These are phyloP conservation scores for Phalaenopsis equestris DNA, from an alignment of 106 monocot genomes.

Conservation along the genomic window DNA sequence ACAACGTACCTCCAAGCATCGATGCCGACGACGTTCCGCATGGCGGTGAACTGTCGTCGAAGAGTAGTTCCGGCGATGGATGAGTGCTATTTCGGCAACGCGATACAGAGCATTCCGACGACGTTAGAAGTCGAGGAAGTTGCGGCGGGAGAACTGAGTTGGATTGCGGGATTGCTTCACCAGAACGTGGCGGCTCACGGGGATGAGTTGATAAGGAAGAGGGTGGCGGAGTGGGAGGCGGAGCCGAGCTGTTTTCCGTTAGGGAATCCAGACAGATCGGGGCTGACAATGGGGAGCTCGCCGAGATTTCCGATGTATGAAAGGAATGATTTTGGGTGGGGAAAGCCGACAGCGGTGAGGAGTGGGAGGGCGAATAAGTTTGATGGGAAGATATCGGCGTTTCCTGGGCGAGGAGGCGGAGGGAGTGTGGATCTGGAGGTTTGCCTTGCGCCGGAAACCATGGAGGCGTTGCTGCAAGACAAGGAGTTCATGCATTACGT, in stretches of 20 bases:
- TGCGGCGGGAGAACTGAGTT: constrained; percentile 15
- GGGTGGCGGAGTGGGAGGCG: constrained; percentile 31
- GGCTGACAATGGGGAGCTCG: constrained; percentile 33
- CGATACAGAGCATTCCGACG: constrained; percentile 40
- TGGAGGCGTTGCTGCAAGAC: constrained; percentile 36
- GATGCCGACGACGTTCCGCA: constrained; percentile 20
- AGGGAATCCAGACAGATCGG: constrained; percentile 30
- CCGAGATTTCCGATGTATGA: constrained; percentile 48
- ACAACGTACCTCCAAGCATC: constrained; percentile 10
- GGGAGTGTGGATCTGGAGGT: constrained; percentile 56
- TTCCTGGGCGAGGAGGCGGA: constrained; percentile 27
- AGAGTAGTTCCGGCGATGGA: constrained; percentile 24
- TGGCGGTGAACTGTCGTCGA: constrained; percentile 44
- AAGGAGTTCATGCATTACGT: constrained; percentile 32
- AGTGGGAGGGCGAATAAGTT: constrained; percentile 51
- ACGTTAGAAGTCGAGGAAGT: constrained; percentile 25
- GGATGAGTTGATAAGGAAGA: constrained; percentile 17
- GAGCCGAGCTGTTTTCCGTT: constrained; percentile 28
- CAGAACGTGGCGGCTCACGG: constrained; percentile 19
- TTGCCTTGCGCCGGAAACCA: constrained; percentile 37
- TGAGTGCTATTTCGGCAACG: constrained; percentile 46
- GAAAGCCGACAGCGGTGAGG: constrained; percentile 26
- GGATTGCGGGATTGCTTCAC: constrained; percentile 27
- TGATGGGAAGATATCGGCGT: constrained; percentile 52
- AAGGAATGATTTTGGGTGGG: constrained; percentile 49